A percentile compares a stretch with the other conserved stretches of the same genome.
Conservation (phyloP, 352 stramenopile genomes). For the Blastocystis sp. region DNA sequence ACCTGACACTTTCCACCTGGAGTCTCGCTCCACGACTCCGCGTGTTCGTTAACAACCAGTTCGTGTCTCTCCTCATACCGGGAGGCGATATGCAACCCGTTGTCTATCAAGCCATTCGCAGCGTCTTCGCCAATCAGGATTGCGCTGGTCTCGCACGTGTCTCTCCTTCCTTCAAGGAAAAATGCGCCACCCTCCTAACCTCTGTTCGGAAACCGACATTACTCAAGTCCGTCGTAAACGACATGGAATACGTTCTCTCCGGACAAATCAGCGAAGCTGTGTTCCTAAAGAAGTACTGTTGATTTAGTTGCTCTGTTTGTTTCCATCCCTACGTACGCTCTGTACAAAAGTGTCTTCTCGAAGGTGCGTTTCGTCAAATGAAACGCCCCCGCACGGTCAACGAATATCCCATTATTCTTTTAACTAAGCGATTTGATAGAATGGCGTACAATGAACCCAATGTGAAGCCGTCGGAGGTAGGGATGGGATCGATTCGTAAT, state of each 20-base stretch:
- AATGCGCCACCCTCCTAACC: neutral
- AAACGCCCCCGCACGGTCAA: neutral
- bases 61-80: neutral
- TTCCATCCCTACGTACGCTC: neutral
- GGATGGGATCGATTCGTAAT: neutral
- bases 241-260: neutral
- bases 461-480: neutral
- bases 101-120: neutral
- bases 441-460: conserved; percentile 35
- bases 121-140: neutral
- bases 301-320: conserved; percentile 42
- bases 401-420: neutral
- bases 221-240: neutral
- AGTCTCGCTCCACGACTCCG: neutral
- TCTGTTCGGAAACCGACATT: neutral
- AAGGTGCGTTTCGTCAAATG: conserved; percentile 18
- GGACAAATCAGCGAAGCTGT: neutral
- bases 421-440: neutral
- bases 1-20: neutral
- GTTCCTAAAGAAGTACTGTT: conserved; percentile 40
- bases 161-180: neutral
- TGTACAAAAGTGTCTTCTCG: neutral
- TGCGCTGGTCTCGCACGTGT: neutral
- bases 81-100: neutral
- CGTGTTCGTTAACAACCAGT: neutral